phyloP scores from a whole-genome alignment of 192 early-diverging fungal species.

The Backusella macrospora region DNA sequence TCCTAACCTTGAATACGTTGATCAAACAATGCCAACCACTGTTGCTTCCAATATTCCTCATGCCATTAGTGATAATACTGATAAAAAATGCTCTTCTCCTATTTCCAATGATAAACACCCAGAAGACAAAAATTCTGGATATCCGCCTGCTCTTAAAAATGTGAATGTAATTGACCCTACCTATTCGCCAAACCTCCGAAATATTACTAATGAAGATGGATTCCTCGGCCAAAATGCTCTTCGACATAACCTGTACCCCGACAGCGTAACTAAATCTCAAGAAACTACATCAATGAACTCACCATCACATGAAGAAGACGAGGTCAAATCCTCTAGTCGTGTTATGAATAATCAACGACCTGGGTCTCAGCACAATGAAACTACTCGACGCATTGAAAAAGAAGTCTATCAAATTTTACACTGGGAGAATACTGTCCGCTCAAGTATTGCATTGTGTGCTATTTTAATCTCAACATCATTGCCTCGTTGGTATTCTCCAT shows the following conservation, averaged over 20 bases:
- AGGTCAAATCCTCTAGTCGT: not conserved
- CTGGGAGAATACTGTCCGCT: constrained; percentile 30
- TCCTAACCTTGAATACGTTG: not conserved
- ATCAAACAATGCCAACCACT: not conserved
- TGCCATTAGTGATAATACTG: not conserved
- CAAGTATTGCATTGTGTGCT: not conserved
- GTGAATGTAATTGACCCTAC: not conserved
- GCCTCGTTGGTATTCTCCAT: constrained; percentile 28
- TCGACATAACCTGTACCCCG: not conserved
- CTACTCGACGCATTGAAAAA: constrained; percentile 15
- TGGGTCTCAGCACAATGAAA: constrained; percentile 11
- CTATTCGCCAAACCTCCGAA: not conserved
- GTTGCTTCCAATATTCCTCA: not conserved
- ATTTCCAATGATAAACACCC: not conserved
- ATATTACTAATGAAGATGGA: not conserved
- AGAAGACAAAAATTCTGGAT: not conserved
- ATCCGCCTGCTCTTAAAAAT: not conserved
- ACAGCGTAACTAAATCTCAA: not conserved
- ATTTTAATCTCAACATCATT: constrained; percentile 13
- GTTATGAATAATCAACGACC: not conserved
- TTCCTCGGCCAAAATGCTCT: not conserved
- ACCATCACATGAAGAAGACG: not conserved
- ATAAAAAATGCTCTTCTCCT: too few relatives aligned
- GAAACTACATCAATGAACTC: not conserved
- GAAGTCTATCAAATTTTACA: constrained; percentile 12